Evolutionary conservation across 2,329 filamentous ascomycete genomes (phyloP).

Genomic region (Ceratocystis smalleyi): DNA sequence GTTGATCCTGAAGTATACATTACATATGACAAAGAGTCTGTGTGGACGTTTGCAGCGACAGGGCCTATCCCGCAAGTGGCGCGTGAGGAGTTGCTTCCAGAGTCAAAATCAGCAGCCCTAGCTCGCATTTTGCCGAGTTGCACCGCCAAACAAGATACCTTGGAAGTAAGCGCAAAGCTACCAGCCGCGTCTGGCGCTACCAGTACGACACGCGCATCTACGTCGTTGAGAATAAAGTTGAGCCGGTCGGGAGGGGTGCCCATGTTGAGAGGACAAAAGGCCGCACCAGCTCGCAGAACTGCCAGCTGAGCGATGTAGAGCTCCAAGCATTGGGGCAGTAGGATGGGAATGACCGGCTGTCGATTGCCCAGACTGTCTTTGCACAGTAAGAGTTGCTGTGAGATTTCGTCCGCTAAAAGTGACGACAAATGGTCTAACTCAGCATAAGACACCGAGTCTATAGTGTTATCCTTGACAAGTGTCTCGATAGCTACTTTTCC

Average conservation of each 20-base stretch:
- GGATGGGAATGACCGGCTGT: conserved; percentile 49
- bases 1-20: conserved; percentile 92
- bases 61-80: neutral
- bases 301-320: conserved; percentile 67
- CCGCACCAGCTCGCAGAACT: conserved; percentile 64
- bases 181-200: conserved; percentile 37
- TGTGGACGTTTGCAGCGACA: neutral
- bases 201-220: conserved; percentile 52
- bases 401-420: neutral
- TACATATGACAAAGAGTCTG: conserved; percentile 55
- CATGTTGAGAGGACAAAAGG: conserved; percentile 70
- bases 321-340: conserved; percentile 60
- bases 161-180: neutral
- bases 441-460: neutral
- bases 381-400: neutral
- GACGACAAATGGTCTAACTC: neutral
- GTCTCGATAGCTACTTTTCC: neutral
- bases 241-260: conserved; percentile 65
- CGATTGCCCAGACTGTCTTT: neutral
- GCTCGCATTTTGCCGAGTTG: conserved; percentile 24
- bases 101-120: neutral
- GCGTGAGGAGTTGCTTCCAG: neutral
- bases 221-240: conserved; percentile 65
- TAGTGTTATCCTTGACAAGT: neutral
- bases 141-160: neutral